phyloP scores from a whole-genome alignment of 768 basidiomycete species.

The Mycena capillaripes region DNA sequence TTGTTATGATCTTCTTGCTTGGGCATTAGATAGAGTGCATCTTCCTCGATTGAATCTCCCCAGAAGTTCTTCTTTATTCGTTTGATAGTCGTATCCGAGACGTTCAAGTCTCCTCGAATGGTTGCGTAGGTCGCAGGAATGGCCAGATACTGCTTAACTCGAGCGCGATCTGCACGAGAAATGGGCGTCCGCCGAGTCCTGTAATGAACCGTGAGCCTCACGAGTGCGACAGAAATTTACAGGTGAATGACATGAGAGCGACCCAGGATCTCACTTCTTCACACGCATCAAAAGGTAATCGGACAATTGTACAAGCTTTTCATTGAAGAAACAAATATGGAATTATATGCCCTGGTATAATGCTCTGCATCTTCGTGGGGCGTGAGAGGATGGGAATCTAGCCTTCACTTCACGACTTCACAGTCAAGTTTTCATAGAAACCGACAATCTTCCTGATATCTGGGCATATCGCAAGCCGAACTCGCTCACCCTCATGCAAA shows the following conservation, averaged over 20 bases:
- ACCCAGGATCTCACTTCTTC: no score
- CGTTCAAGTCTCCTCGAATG: neutral
- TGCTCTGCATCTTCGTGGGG: neutral
- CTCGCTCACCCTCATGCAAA: conserved; percentile 73
- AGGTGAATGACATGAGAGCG: no score
- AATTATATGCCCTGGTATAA: neutral
- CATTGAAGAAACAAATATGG: neutral
- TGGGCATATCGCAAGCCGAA: conserved; percentile 78
- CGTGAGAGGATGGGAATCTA: no score
- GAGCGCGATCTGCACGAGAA: neutral
- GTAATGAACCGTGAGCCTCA: neutral
- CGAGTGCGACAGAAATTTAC: no score
- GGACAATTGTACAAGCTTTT: no score
- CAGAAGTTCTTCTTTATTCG: no score
- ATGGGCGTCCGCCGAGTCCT: neutral
- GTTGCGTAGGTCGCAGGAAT: neutral
- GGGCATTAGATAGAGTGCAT: no score
- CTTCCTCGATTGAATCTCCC: no score
- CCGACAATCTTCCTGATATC: conserved; percentile 68
- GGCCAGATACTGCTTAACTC: neutral
- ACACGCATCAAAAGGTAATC: neutral
- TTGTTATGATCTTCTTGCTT: no score
- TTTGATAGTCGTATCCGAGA: no score
- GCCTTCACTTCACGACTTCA: conserved; percentile 18
- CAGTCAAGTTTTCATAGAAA: conserved; percentile 66